Evolutionary conservation across 1,284 basidiomycete genomes (phyloP), one percentile per base, ranked within the genome.

Genomic region (Ceratobasidium sp.): DNA sequence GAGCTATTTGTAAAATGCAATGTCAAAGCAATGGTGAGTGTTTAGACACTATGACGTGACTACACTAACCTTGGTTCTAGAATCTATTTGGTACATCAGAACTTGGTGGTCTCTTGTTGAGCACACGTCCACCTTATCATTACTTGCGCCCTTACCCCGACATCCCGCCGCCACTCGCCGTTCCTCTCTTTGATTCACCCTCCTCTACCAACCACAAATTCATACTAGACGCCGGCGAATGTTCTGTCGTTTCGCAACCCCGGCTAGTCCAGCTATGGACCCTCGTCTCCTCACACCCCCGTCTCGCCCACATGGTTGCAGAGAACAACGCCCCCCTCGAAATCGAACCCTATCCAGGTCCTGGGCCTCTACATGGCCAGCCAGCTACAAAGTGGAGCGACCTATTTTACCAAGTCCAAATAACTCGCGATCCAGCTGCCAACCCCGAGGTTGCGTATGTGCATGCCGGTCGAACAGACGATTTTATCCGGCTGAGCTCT

Each of bases 201-300:
- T 12, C 62, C 14, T 20, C 38, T 27, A 27, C 44, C n/a, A 14
- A 65, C 10, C n/a, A 65, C 38, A 27, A 35, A 30, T 57, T 57
- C 41, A 44, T 18, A 18, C 44, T 33, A 38, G 3, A 57, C 16
- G 30, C 30, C 30, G 16, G 16, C 27, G 55, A 57, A 4, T 57
- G 27, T 27, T 27, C 55, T 23, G 14, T 57, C 7, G 41, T 64
- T 27, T 38, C 64, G 14, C 68, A 70, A 4, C 38, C 52, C 18
- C 52, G 48, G 16, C 27, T 52, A 5, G 54, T 70, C 23, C 68
- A 70, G 27, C 27, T 70, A 10, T 70, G 68, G 68, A 70, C 68
- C 1, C 68, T 70, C 27, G 68, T 70, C n/a, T 70, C 68, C n/a
- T 38, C 68, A 3, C 68, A 70, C 54, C 54, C 68, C 2, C 54